Conservation (phyloP, 768 basidiomycete genomes). For the Pisolithus marmoratus region DNA sequence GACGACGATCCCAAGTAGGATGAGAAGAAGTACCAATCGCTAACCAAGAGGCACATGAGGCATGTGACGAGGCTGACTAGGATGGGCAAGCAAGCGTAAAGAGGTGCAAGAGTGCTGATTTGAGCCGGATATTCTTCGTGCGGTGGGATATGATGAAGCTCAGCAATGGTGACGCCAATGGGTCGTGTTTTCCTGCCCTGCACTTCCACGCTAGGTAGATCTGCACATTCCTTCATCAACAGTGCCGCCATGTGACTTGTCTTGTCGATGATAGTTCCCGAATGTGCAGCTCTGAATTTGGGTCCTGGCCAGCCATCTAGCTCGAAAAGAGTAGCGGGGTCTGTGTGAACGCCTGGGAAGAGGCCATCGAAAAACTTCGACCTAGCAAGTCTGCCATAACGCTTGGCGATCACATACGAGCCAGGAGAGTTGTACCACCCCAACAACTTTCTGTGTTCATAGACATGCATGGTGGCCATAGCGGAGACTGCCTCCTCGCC, state of each 20-base stretch:
- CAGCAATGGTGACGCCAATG: constrained; percentile 11
- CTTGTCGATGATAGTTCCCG: constrained; percentile 14
- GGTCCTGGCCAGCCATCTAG: constrained; percentile 18
- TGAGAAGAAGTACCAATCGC: constrained; percentile 27
- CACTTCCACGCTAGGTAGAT: neutral
- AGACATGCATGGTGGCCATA: constrained; percentile 29
- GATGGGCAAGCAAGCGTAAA: constrained; percentile 12
- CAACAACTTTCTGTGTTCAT: constrained; percentile 18
- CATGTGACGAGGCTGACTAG: constrained; percentile 10
- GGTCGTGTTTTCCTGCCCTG: constrained; percentile 5
- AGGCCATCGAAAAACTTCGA: constrained; percentile 22
- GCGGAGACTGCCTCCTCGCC: constrained; percentile 29
- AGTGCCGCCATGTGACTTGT: constrained; percentile 18
- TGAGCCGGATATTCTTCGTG: neutral
- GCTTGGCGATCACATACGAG: constrained; percentile 25
- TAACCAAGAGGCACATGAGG: constrained; percentile 7
- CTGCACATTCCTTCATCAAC: constrained; percentile 9
- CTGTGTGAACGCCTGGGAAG: constrained; percentile 18
- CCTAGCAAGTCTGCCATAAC: constrained; percentile 22
- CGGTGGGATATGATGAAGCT: constrained; percentile 6
- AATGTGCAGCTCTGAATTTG: constrained; percentile 11
- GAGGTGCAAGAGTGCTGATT: neutral
- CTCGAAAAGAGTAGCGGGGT: constrained; percentile 19
- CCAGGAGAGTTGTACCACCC: constrained; percentile 34
- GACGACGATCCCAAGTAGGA: constrained; percentile 25